A percentile compares a stretch with the other conserved stretches of the same genome.
phyloP scores from a whole-genome alignment of 345 rosid genomes.

The Brassica incana region DNA sequence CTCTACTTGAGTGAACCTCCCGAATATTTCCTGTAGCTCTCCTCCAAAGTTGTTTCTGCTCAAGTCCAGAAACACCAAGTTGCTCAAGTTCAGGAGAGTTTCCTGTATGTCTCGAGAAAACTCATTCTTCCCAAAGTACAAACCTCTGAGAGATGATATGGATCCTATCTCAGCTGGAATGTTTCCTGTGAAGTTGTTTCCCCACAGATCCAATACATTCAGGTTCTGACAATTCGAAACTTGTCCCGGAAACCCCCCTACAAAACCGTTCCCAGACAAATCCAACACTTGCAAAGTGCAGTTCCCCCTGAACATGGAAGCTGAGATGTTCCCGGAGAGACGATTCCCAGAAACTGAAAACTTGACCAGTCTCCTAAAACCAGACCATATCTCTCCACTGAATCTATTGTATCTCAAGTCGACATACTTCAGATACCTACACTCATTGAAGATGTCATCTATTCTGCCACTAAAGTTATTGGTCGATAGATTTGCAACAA shows the following conservation, averaged over 20 bases:
- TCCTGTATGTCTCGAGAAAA: slow-evolving; percentile 63
- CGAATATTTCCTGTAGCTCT: slow-evolving; percentile 63
- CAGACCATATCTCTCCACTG: slow-evolving; percentile 40
- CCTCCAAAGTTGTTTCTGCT: slow-evolving; percentile 72
- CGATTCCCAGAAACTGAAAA: slow-evolving; percentile 59
- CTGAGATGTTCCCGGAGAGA: slow-evolving; percentile 47
- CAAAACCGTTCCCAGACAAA: slow-evolving; percentile 57
- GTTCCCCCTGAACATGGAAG: slow-evolving; percentile 45
- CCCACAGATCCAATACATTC: slow-evolving; percentile 54
- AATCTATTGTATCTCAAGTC: background rate
- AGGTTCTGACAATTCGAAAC: slow-evolving; percentile 61
- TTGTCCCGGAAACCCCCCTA: slow-evolving; percentile 49
- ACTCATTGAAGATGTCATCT: background rate
- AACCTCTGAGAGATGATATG: slow-evolving; percentile 53
- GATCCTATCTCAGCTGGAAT: slow-evolving; percentile 72
- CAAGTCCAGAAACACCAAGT: slow-evolving; percentile 60
- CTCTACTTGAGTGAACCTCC: slow-evolving; percentile 52
- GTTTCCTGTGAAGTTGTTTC: slow-evolving; percentile 60
- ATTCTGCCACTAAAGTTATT: slow-evolving; percentile 39
- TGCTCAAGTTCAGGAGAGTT: slow-evolving; percentile 56
- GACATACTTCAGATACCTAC: background rate
- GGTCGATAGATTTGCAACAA: slow-evolving; percentile 63
- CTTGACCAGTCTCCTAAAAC: slow-evolving; percentile 51
- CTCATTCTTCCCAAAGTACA: slow-evolving; percentile 68
- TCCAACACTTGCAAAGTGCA: slow-evolving; percentile 60